Percentiles rank a stretch among this genome's conserved stretches.
phyloP scores from a whole-genome alignment of 148 eudicot species.

The Amaranthus palmeri region DNA sequence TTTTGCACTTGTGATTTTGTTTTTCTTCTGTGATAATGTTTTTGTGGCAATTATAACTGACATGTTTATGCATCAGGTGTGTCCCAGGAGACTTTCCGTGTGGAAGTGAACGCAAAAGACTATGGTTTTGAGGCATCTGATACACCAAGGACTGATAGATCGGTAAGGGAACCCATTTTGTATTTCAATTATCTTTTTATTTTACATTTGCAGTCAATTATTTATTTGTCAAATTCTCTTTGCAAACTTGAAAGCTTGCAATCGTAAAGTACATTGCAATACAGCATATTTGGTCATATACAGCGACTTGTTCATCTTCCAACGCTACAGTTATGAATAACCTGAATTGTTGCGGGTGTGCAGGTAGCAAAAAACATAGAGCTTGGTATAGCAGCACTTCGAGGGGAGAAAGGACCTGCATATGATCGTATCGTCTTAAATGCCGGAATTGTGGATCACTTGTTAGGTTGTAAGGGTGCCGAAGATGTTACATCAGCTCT shows the following conservation, averaged over 20 bases:
- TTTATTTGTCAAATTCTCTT: background rate
- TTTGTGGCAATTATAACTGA: background rate
- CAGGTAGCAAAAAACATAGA: conserved; percentile 85
- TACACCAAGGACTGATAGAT: conserved; percentile 98
- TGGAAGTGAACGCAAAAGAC: conserved; percentile 76
- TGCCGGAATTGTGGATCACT: conserved; percentile 87
- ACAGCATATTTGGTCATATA: no score
- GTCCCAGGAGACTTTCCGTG: conserved; percentile 68
- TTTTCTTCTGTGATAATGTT: background rate
- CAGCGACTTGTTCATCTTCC: background rate
- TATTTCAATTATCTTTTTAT: background rate
- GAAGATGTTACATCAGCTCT: conserved; percentile 64
- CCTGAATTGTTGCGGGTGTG: conserved; percentile 5
- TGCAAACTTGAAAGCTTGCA: background rate
- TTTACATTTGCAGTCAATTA: background rate
- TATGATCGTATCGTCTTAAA: conserved; percentile 85
- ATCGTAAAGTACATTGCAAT: background rate
- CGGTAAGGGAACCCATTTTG: conserved; percentile 36
- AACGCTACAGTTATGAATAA: background rate
- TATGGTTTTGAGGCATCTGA: conserved; percentile 84
- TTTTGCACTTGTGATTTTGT: background rate
- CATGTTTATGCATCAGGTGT: conserved; percentile 53
- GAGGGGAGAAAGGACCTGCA: conserved; percentile 91
- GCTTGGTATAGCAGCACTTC: conserved; percentile 80
- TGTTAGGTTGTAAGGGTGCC: conserved; percentile 87